These are phyloP conservation scores for Ceriops tagal DNA, from an alignment of 345 rosid genomes.

Conservation along the genomic window DNA sequence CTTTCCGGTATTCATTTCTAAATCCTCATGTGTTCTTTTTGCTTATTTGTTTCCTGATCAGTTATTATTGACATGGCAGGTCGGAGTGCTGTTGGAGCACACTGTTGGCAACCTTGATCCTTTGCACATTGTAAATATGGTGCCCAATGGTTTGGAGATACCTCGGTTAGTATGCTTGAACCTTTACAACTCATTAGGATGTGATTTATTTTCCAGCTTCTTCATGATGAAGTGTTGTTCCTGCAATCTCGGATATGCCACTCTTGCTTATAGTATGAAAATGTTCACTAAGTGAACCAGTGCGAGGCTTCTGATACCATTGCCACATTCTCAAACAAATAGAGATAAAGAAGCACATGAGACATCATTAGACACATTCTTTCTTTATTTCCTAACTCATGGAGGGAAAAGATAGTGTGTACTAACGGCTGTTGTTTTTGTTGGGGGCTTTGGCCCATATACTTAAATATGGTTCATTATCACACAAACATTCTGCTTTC, in stretches of 20 bases:
- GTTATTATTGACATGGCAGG: slow-evolving; percentile 48
- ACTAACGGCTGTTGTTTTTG: no score
- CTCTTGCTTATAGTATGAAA: not conserved
- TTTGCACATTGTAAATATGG: slow-evolving; percentile 90
- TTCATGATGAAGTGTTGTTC: not conserved
- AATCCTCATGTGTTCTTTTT: not conserved
- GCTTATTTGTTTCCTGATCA: slow-evolving; percentile 2
- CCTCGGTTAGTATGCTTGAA: slow-evolving; percentile 67
- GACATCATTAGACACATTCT: no score
- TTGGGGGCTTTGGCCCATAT: no score
- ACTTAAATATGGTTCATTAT: no score
- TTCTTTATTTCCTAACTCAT: no score
- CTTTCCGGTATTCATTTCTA: no score
- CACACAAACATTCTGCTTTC: no score
- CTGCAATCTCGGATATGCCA: not conserved
- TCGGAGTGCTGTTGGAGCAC: slow-evolving; percentile 92
- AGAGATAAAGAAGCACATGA: no score
- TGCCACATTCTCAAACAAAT: no score
- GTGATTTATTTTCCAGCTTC: not conserved
- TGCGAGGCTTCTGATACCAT: no score
- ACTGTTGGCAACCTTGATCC: slow-evolving; percentile 99
- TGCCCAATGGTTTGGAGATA: slow-evolving; percentile 97
- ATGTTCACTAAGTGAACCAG: no score
- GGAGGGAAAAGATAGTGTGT: no score
- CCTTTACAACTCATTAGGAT: not conserved